These are phyloP conservation scores for Scheffersomyces amazonensis DNA, from an alignment of 805 yeast species.

Conservation along the genomic window DNA sequence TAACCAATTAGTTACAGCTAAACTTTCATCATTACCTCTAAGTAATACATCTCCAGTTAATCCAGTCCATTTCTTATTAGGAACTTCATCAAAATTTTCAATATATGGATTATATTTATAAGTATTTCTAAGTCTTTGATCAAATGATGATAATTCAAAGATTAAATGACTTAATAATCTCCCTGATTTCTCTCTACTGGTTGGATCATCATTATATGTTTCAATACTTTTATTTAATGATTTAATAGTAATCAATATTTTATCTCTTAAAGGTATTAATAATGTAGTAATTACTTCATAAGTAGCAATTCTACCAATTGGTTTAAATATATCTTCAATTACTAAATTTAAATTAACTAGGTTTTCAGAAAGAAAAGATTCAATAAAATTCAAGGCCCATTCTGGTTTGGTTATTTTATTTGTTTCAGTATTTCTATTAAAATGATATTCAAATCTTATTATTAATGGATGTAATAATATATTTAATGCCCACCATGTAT, in stretches of 20 bases:
- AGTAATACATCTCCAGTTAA: constrained; percentile 39
- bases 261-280: constrained; percentile 44
- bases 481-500: constrained; percentile 50
- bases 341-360: constrained; percentile 37
- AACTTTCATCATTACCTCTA: constrained; percentile 29
- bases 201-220: constrained; percentile 9
- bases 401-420: constrained; percentile 69
- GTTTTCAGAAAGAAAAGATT: constrained; percentile 40
- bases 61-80: constrained; percentile 45
- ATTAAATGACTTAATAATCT: constrained; percentile 56
- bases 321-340: constrained; percentile 30
- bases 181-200: constrained; percentile 36
- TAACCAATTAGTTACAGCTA: constrained; percentile 46
- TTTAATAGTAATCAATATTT: constrained; percentile 28
- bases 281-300: constrained; percentile 45
- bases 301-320: constrained; percentile 24
- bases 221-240: constrained; percentile 21
- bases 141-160: constrained; percentile 57
- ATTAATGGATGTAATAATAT: constrained; percentile 44
- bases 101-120: constrained; percentile 48
- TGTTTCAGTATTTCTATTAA: constrained; percentile 52
- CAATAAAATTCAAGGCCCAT: constrained; percentile 58
- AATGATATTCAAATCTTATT: constrained; percentile 58
- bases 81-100: constrained; percentile 12
- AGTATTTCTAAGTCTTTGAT: constrained; percentile 41